Conservation (phyloP, 108 stramenopile genomes). For the Skeletonema grethae region DNA sequence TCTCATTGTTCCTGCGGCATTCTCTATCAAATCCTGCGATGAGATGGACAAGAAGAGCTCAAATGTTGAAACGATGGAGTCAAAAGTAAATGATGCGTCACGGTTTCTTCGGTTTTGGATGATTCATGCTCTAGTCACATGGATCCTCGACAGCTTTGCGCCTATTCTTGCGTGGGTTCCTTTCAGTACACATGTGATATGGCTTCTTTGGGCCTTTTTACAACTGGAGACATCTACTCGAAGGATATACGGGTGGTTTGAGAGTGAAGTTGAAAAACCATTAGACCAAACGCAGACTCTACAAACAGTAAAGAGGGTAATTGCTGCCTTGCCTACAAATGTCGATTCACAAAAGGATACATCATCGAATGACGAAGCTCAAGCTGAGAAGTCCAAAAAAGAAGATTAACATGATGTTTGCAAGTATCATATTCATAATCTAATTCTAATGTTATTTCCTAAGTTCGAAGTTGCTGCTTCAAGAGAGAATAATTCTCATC, state of each 20-base stretch:
- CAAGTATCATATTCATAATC: not conserved
- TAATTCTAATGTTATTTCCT: not conserved
- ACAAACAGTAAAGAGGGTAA: not conserved
- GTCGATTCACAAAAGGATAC: not conserved
- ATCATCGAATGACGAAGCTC: not conserved
- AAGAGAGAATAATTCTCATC: not conserved
- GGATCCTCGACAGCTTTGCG: constrained; percentile 51
- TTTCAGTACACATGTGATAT: constrained; percentile 69
- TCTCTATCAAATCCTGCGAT: constrained; percentile 46
- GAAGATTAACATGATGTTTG: not conserved
- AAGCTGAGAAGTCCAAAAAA: not conserved
- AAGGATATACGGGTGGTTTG: constrained; percentile 51
- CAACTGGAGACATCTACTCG: constrained; percentile 56
- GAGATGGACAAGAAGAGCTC: constrained; percentile 13
- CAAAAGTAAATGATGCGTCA: constrained; percentile 30
- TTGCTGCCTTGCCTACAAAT: constrained; percentile 11
- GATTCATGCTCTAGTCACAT: constrained; percentile 52
- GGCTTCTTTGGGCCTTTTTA: constrained; percentile 67
- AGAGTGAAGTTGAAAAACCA: constrained; percentile 49
- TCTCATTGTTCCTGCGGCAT: constrained; percentile 66
- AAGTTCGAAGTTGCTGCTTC: not conserved
- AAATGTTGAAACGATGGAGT: constrained; percentile 14
- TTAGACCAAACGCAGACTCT: not conserved
- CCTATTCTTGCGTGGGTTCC: constrained; percentile 78
- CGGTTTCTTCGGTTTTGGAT: constrained; percentile 82